phyloP scores from a whole-genome alignment of 306 rosid genomes.

The Luffa aegyptiaca region DNA sequence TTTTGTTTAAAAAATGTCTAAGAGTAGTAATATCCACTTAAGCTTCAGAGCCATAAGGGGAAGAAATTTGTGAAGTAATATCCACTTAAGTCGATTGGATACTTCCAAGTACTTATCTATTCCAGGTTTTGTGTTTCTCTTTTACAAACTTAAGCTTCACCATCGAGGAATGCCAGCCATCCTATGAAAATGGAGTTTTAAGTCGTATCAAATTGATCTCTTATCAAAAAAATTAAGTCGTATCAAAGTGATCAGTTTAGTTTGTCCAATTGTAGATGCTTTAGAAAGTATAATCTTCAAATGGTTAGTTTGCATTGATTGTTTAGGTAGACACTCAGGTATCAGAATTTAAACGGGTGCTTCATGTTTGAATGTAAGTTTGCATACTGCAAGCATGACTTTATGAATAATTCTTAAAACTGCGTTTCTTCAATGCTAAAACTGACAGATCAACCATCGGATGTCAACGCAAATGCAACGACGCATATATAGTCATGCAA shows the following conservation, averaged over 20 bases:
- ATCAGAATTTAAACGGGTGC: neutral
- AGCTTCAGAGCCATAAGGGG: neutral
- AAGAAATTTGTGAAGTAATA: neutral
- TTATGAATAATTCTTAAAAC: neutral
- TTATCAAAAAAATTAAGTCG: neutral
- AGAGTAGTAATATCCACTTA: neutral
- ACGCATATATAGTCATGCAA: conserved; percentile 72
- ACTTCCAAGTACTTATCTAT: neutral
- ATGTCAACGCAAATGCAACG: conserved; percentile 73
- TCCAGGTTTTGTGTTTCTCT: neutral
- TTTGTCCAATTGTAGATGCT: neutral
- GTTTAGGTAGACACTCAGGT: neutral
- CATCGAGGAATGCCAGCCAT: neutral
- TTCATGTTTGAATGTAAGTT: neutral
- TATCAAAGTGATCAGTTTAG: neutral
- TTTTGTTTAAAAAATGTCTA: neutral
- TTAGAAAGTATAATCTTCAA: neutral
- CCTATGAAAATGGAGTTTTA: neutral
- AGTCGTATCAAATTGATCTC: neutral
- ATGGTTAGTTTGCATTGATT: neutral
- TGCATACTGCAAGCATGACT: neutral
- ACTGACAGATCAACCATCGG: conserved; percentile 58
- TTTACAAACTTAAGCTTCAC: neutral
- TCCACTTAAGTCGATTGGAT: neutral
- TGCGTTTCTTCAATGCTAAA: conserved; percentile 4